Percentiles rank a stretch among this genome's conserved stretches.
phyloP scores from a whole-genome alignment of 805 yeast genomes.

The Groenewaldozyma salmanticensis region DNA sequence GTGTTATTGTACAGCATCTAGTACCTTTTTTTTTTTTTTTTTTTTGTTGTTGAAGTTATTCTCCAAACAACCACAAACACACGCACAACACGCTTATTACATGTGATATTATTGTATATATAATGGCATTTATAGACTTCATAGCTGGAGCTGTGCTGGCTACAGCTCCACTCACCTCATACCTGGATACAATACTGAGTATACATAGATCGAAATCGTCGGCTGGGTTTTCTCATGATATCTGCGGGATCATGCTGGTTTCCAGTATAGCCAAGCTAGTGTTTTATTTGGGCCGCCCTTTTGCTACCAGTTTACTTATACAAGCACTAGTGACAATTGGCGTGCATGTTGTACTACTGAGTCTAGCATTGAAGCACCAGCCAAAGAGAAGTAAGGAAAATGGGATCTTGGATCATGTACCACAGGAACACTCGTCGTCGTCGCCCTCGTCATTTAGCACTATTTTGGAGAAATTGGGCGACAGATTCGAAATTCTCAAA shows the following conservation, averaged over 20 bases:
- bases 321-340: conserved; percentile 82
- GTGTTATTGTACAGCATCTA: conserved; percentile 35
- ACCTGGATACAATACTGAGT: conserved; percentile 70
- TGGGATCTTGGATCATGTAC: conserved; percentile 10
- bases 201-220: conserved; percentile 57
- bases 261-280: conserved; percentile 65
- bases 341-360: conserved; percentile 58
- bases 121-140: not conserved
- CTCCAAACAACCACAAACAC: too few relatives aligned
- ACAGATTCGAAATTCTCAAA: not conserved
- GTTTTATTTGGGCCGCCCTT: conserved; percentile 72
- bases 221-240: conserved; percentile 80
- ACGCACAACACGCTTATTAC: too few relatives aligned
- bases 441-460: not conserved
- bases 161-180: conserved; percentile 77
- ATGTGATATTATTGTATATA: too few relatives aligned
- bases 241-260: conserved; percentile 83
- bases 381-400: conserved; percentile 15
- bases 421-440: not conserved
- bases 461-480: not conserved
- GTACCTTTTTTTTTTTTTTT: too few relatives aligned
- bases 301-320: conserved; percentile 65
- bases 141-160: conserved; percentile 49
- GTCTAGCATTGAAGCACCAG: conserved; percentile 42
- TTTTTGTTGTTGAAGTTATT: too few relatives aligned